Conservation (phyloP, 345 rosid species). For the Boechera retrofracta region DNA sequence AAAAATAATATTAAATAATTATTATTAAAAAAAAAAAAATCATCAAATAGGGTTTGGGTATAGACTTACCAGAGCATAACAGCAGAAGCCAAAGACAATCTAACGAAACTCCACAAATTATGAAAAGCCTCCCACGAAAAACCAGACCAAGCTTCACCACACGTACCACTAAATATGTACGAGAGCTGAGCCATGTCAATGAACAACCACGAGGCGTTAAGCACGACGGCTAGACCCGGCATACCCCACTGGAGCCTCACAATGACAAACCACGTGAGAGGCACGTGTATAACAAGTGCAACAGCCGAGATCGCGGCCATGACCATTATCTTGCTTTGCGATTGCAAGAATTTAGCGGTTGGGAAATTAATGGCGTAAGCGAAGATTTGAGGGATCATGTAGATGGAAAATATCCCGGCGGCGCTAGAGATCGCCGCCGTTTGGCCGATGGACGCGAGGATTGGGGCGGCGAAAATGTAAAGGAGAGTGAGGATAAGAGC, state of each 20-base stretch:
- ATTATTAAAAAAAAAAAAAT: not conserved
- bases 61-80: slow-evolving; percentile 86
- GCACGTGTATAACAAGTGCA: slow-evolving; percentile 61
- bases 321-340: slow-evolving; percentile 90
- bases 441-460: slow-evolving; percentile 73
- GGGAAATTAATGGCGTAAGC: slow-evolving; percentile 82
- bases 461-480: slow-evolving; percentile 63
- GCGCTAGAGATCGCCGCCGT: slow-evolving; percentile 63
- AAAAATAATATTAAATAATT: not conserved
- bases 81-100: slow-evolving; percentile 83
- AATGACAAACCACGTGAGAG: slow-evolving; percentile 76
- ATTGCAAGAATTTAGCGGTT: slow-evolving; percentile 77
- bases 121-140: slow-evolving; percentile 81
- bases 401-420: slow-evolving; percentile 69
- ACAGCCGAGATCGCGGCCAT: slow-evolving; percentile 74
- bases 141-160: slow-evolving; percentile 87
- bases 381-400: slow-evolving; percentile 91
- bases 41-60: not conserved
- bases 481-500: slow-evolving; percentile 59
- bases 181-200: slow-evolving; percentile 58
- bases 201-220: slow-evolving; percentile 76
- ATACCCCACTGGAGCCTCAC: slow-evolving; percentile 68
- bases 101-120: slow-evolving; percentile 70
- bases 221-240: slow-evolving; percentile 70
- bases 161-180: slow-evolving; percentile 71